Evolutionary conservation across 305 asterid genomes (phyloP).

Genomic region (Fraxinus latifolia): DNA sequence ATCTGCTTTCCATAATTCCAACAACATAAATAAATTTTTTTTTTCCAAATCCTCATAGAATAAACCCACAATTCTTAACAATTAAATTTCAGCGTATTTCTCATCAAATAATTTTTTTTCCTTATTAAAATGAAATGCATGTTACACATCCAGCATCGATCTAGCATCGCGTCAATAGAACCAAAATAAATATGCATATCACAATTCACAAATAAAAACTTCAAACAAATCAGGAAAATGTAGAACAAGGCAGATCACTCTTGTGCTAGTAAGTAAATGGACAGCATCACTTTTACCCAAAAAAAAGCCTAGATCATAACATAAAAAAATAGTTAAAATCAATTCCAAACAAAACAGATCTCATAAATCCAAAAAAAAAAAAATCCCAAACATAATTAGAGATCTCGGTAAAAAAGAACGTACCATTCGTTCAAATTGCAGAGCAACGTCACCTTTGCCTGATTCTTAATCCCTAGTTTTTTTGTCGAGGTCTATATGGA

Average conservation of each 20-base stretch:
- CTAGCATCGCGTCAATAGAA: neutral
- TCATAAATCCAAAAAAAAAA: slow-evolving; percentile 19
- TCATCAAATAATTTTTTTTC: neutral
- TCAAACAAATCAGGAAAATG: neutral
- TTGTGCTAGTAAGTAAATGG: neutral
- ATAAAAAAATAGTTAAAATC: neutral
- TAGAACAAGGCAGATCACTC: neutral
- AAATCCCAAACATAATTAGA: slow-evolving; percentile 4
- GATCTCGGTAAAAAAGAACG: neutral
- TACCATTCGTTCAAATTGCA: slow-evolving; percentile 33
- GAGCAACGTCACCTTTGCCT: slow-evolving; percentile 32
- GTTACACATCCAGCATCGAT: neutral
- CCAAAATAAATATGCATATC: neutral
- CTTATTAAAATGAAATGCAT: neutral
- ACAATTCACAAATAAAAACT: neutral
- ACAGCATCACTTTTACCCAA: neutral
- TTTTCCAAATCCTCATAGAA: neutral
- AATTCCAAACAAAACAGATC: slow-evolving; percentile 29
- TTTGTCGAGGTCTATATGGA: neutral
- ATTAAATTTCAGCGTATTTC: neutral
- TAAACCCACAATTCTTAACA: neutral
- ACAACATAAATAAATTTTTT: neutral
- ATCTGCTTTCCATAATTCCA: neutral
- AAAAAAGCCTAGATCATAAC: slow-evolving; percentile 9
- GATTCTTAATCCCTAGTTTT: slow-evolving; percentile 38